These are phyloP conservation scores for Cladophialophora bantiana DNA, from an alignment of 2,329 filamentous ascomycete species.

Conservation along the genomic window DNA sequence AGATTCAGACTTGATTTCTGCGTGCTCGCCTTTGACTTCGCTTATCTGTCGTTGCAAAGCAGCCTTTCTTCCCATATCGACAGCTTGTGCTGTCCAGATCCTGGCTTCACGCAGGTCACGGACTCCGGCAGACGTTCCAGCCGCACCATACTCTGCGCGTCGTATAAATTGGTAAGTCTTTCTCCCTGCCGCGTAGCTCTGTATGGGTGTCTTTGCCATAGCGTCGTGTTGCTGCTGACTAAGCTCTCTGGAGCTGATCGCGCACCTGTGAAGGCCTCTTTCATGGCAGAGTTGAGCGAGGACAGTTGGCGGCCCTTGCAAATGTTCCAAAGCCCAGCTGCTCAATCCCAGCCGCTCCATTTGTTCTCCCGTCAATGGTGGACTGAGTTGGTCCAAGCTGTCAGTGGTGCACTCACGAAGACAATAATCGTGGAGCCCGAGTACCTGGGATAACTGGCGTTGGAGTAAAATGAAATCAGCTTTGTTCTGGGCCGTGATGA, in stretches of 20 bases:
- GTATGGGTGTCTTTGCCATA: slow-evolving; percentile 67
- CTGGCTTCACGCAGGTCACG: slow-evolving; percentile 66
- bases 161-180: slow-evolving; percentile 70
- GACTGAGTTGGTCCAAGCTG: slow-evolving; percentile 61
- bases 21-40: slow-evolving; percentile 53
- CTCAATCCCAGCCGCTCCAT: slow-evolving; percentile 71
- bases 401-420: slow-evolving; percentile 61
- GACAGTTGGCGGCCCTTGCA: slow-evolving; percentile 82
- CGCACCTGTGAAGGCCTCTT: slow-evolving; percentile 71
- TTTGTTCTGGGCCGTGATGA: slow-evolving; percentile 77
- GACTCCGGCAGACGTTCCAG: slow-evolving; percentile 73
- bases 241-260: slow-evolving; percentile 69
- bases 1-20: slow-evolving; percentile 40
- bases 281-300: slow-evolving; percentile 86
- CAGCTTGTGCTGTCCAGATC: slow-evolving; percentile 78
- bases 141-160: slow-evolving; percentile 79
- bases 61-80: slow-evolving; percentile 66
- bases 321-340: slow-evolving; percentile 77
- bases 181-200: slow-evolving; percentile 72
- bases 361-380: slow-evolving; percentile 64
- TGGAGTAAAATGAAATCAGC: slow-evolving; percentile 78
- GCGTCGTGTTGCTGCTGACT: slow-evolving; percentile 71
- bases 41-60: slow-evolving; percentile 63
- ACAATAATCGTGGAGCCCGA: slow-evolving; percentile 73
- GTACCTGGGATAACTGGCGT: slow-evolving; percentile 65